Evolutionary conservation across 2,329 filamentous ascomycete genomes (phyloP).

Genomic region (Penicillium corylophilum): DNA sequence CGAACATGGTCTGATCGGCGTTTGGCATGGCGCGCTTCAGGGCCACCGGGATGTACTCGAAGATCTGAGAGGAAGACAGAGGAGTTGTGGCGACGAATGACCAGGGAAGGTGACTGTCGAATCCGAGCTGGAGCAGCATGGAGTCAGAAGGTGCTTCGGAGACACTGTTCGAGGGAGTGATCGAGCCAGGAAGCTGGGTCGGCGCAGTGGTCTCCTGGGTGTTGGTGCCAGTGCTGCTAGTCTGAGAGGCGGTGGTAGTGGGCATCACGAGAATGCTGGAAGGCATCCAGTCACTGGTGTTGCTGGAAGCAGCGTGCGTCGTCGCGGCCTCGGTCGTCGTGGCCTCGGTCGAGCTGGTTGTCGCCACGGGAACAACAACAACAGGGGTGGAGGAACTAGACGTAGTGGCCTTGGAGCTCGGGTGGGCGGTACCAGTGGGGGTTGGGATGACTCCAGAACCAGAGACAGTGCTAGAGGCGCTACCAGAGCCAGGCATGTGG

Average conservation of each 20-base stretch:
- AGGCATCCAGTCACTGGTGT: conserved; percentile 22
- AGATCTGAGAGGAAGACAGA: conserved; percentile 79
- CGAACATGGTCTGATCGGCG: conserved; percentile 63
- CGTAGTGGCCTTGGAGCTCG: conserved; percentile 6
- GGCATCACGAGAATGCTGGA: conserved; percentile 22
- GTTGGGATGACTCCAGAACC: conserved; percentile 9
- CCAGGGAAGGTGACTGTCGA: conserved; percentile 79
- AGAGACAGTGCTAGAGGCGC: conserved; percentile 3
- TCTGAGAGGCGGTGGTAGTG: conserved; percentile 10
- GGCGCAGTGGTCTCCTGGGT: conserved; percentile 42
- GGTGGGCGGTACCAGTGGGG: conserved; percentile 9
- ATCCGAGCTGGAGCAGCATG: conserved; percentile 78
- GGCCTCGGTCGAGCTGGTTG: conserved; percentile 45
- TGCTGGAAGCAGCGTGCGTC: conserved; percentile 29
- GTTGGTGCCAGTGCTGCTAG: conserved; percentile 1
- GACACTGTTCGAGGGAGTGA: conserved; percentile 66
- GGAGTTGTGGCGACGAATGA: conserved; percentile 71
- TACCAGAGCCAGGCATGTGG: conserved; percentile 12
- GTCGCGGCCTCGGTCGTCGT: conserved; percentile 30
- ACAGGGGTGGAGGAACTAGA: conserved; percentile 13
- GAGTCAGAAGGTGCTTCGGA: conserved; percentile 61
- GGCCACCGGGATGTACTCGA: conserved; percentile 71
- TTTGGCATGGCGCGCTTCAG: conserved; percentile 62
- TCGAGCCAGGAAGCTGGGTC: conserved; percentile 68
- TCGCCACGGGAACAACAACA: conserved; percentile 23